These are phyloP conservation scores for Aspergillus sp. DNA, from an alignment of 2,329 filamentous ascomycete species.

Conservation along the genomic window DNA sequence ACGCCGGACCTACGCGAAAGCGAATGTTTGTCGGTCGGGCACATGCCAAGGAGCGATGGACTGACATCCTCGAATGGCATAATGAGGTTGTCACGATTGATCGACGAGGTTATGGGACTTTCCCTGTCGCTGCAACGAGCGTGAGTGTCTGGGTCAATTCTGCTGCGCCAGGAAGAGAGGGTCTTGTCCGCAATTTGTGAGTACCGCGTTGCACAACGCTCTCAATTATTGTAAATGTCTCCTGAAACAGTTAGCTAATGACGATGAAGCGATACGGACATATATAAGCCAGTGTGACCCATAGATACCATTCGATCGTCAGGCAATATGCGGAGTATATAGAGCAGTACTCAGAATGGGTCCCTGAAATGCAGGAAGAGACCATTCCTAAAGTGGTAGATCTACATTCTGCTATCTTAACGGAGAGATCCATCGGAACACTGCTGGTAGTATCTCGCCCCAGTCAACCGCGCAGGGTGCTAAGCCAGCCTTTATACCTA, in stretches of 20 bases:
- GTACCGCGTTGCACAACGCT: conserved; percentile 13
- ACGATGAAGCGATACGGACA: background rate
- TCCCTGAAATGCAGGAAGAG: too few relatives aligned
- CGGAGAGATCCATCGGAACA: too few relatives aligned
- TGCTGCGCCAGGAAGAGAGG: conserved; percentile 51
- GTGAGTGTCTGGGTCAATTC: conserved; percentile 62
- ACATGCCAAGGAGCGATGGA: conserved; percentile 62
- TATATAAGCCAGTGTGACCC: background rate
- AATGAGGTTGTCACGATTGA: conserved; percentile 58
- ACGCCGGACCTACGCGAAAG: conserved; percentile 48
- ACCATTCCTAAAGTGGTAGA: too few relatives aligned
- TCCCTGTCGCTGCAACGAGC: conserved; percentile 53
- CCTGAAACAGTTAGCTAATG: background rate
- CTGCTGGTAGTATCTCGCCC: too few relatives aligned
- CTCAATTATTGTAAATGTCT: too few relatives aligned
- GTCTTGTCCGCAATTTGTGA: conserved; percentile 44
- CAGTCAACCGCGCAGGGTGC: too few relatives aligned
- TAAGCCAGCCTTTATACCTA: too few relatives aligned
- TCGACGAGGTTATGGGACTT: conserved; percentile 56
- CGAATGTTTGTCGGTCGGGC: conserved; percentile 61
- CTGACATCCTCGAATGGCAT: conserved; percentile 58
- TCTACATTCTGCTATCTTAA: too few relatives aligned
- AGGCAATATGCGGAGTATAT: too few relatives aligned
- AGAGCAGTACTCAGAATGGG: too few relatives aligned
- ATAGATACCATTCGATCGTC: too few relatives aligned